Evolutionary conservation across 176 grass and related monocot species (phyloP).

Genomic region (Eleusine indica): DNA sequence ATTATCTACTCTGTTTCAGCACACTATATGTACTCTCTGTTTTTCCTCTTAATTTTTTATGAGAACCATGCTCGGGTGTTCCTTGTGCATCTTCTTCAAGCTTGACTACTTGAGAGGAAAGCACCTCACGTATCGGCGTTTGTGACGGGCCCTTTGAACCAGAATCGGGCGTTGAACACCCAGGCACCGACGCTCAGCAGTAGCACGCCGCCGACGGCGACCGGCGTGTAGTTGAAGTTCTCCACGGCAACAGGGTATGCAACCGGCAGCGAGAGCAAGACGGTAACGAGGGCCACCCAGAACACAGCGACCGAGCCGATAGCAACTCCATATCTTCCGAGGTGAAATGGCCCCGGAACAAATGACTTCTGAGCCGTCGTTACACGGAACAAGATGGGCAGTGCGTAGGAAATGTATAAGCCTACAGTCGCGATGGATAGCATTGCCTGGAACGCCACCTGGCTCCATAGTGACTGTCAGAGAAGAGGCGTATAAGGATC

Average conservation of each 20-base stretch:
- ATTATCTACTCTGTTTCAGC: too few species aligned
- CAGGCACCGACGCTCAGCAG: slow-evolving; percentile 47
- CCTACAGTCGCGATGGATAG: slow-evolving; percentile 62
- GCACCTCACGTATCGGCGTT: slow-evolving; percentile 42
- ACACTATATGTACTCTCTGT: too few species aligned
- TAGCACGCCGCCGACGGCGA: slow-evolving; percentile 61
- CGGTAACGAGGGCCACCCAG: slow-evolving; percentile 69
- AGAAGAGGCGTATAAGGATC: too few species aligned
- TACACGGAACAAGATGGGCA: slow-evolving; percentile 72
- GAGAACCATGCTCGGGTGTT: too few species aligned
- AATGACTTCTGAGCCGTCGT: slow-evolving; percentile 55
- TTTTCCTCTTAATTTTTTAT: too few species aligned
- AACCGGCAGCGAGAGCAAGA: slow-evolving; percentile 81
- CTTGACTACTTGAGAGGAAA: too few species aligned
- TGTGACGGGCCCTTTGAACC: slow-evolving; percentile 69
- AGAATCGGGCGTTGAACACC: slow-evolving; percentile 60
- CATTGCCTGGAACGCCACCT: slow-evolving; percentile 87
- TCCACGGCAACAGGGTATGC: slow-evolving; percentile 61
- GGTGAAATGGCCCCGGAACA: slow-evolving; percentile 64
- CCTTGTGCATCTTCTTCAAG: too few species aligned
- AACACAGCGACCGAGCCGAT: slow-evolving; percentile 63
- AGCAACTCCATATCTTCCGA: slow-evolving; percentile 41
- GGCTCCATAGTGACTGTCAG: slow-evolving; percentile 66
- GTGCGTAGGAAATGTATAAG: slow-evolving; percentile 64
- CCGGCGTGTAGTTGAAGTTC: too few species aligned